Evolutionary conservation across 1,139 yeast genomes (phyloP).

Genomic region (Lodderomyces orthopsilosis): DNA sequence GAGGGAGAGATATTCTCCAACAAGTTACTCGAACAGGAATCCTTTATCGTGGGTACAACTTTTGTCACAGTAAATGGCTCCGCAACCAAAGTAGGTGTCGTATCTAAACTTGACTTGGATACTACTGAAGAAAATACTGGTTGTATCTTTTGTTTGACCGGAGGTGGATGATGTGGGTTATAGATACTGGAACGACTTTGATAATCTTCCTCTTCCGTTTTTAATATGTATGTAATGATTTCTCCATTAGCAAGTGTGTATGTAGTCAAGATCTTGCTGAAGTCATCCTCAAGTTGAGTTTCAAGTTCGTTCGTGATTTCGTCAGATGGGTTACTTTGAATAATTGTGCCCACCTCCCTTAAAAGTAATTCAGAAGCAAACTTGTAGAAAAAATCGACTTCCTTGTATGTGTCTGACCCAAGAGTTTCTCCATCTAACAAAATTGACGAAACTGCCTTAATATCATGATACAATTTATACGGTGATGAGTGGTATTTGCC

Average conservation of each 20-base stretch:
- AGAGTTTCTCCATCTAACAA: conserved; percentile 48
- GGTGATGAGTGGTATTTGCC: conserved; percentile 40
- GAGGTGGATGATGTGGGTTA: conserved; percentile 22
- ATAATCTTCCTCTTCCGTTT: conserved; percentile 30
- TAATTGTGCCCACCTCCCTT: conserved; percentile 59
- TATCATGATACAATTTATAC: conserved; percentile 67
- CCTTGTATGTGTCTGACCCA: conserved; percentile 56
- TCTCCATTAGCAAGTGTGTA: conserved; percentile 65
- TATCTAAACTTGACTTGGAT: conserved; percentile 64
- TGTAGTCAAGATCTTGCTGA: conserved; percentile 60
- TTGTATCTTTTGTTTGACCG: conserved; percentile 32
- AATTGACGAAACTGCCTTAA: conserved; percentile 60
- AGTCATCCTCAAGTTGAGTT: conserved; percentile 48
- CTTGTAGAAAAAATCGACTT: conserved; percentile 67
- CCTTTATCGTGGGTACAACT: conserved; percentile 51
- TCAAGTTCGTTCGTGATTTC: conserved; percentile 28
- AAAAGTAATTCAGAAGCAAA: conserved; percentile 67
- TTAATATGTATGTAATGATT: conserved; percentile 42
- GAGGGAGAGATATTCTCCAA: conserved; percentile 53
- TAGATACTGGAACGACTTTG: conserved; percentile 12
- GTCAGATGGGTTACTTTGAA: conserved; percentile 10
- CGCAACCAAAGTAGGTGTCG: conserved; percentile 58
- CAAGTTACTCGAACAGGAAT: conserved; percentile 29
- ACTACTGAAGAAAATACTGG: conserved; percentile 72
- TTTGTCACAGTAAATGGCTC: conserved; percentile 58